Conservation (phyloP, 257 asterid species). For the Parsonsia alboflavescens region DNA sequence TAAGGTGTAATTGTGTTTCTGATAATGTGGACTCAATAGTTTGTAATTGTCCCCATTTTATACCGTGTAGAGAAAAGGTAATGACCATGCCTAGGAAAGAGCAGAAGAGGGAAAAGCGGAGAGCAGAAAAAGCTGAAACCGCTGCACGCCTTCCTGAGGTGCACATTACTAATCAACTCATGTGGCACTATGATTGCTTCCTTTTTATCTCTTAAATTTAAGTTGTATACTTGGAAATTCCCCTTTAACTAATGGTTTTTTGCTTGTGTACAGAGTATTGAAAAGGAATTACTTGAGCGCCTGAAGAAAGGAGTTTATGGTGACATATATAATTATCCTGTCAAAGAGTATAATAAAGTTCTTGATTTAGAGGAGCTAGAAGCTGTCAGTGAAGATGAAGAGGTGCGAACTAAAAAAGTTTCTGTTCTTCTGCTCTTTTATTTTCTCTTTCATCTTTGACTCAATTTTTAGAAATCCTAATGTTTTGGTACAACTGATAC, state of each 20-base stretch:
- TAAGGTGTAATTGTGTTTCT: not conserved
- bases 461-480: not conserved
- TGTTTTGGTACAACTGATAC: constrained; percentile 12
- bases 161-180: not conserved
- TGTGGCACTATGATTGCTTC: constrained; percentile 6
- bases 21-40: not conserved
- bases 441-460: not conserved
- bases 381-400: constrained; percentile 51
- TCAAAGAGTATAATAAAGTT: constrained; percentile 45
- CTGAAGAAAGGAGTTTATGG: constrained; percentile 62
- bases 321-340: constrained; percentile 65
- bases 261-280: constrained; percentile 56
- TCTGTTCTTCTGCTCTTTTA: not conserved
- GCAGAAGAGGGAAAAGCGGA: constrained; percentile 77
- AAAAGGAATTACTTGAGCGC: constrained; percentile 81
- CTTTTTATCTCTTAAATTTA: not conserved
- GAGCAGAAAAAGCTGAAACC: constrained; percentile 86
- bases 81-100: constrained; percentile 76
- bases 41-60: not conserved
- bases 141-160: constrained; percentile 82
- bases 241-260: constrained; percentile 14
- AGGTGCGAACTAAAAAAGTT: constrained; percentile 26
- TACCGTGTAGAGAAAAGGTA: constrained; percentile 71
- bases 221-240: not conserved
- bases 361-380: constrained; percentile 47